Percentiles rank a stretch among this genome's conserved stretches.
Conservation (phyloP, 805 yeast genomes). For the Cyberlindnera maritima region DNA sequence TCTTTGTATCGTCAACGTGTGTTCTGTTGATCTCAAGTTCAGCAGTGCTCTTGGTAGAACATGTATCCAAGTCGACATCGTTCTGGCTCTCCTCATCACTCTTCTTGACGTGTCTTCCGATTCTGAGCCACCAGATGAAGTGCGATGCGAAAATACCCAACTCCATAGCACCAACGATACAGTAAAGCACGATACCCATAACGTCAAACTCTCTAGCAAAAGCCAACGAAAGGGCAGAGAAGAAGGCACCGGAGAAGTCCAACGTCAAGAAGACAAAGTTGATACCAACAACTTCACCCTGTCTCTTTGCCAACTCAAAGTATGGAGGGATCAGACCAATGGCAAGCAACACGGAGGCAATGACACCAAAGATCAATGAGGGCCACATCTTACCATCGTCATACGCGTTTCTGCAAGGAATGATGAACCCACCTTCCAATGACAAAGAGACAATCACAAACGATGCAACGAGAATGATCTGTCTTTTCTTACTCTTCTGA, state of each 20-base stretch:
- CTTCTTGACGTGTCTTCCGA: conserved; percentile 25
- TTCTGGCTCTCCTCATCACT: conserved; percentile 6
- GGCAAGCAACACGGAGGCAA: conserved; percentile 75
- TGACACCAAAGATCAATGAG: conserved; percentile 68
- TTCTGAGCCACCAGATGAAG: conserved; percentile 59
- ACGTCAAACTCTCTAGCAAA: conserved; percentile 69
- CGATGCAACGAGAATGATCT: conserved; percentile 33
- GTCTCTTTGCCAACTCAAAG: conserved; percentile 72
- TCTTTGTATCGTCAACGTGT: conserved; percentile 1
- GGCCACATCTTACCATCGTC: conserved; percentile 67
- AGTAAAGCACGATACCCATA: conserved; percentile 77
- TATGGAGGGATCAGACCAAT: conserved; percentile 87
- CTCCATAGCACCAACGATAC: conserved; percentile 71
- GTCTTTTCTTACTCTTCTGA: conserved; percentile 32
- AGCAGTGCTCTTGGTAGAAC: not conserved
- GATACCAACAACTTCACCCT: conserved; percentile 86
- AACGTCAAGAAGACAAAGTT: conserved; percentile 74
- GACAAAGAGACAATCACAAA: conserved; percentile 51
- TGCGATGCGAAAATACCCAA: conserved; percentile 75
- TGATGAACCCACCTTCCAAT: conserved; percentile 64
- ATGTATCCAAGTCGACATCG: not conserved
- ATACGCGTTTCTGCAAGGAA: conserved; percentile 63
- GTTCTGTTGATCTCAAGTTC: not conserved
- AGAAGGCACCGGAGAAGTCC: conserved; percentile 81
- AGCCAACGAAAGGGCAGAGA: conserved; percentile 61